These are phyloP conservation scores for Penicillium diatomitis DNA, from an alignment of 495 filamentous ascomycete species.

Conservation along the genomic window DNA sequence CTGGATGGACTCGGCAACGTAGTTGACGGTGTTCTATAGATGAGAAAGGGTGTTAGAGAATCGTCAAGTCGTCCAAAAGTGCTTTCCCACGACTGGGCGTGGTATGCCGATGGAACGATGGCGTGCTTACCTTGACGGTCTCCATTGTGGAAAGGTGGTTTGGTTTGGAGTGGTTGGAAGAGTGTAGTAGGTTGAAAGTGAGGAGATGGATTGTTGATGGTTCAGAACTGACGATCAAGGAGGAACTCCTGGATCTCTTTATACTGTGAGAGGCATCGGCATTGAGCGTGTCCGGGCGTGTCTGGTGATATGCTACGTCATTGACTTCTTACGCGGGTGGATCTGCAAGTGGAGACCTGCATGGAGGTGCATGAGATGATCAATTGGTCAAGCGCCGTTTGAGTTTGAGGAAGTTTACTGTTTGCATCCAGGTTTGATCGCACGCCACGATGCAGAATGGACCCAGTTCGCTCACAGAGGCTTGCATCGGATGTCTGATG, in stretches of 20 bases:
- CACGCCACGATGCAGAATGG: too few relatives aligned
- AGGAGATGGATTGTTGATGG: background rate
- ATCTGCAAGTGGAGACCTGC: too few relatives aligned
- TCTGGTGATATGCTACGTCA: background rate
- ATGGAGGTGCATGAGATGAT: too few relatives aligned
- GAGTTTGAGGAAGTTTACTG: too few relatives aligned
- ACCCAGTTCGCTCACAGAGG: too few relatives aligned
- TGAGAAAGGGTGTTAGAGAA: too few relatives aligned
- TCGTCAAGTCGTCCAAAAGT: too few relatives aligned
- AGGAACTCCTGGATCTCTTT: background rate
- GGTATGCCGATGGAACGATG: too few relatives aligned
- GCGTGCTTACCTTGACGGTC: slow-evolving; percentile 8
- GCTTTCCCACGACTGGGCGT: too few relatives aligned
- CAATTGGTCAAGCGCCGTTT: too few relatives aligned
- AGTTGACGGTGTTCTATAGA: slow-evolving; percentile 12
- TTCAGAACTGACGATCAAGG: background rate
- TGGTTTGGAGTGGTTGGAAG: background rate
- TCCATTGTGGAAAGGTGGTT: slow-evolving; percentile 8
- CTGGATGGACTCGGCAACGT: slow-evolving; percentile 14
- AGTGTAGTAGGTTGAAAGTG: background rate
- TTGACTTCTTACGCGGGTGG: background rate
- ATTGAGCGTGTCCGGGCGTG: background rate
- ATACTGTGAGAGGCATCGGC: background rate
- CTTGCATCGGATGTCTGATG: too few relatives aligned
- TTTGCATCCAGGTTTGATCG: too few relatives aligned